phyloP scores from a whole-genome alignment of 345 rosid species.

The Litchi chinensis region DNA sequence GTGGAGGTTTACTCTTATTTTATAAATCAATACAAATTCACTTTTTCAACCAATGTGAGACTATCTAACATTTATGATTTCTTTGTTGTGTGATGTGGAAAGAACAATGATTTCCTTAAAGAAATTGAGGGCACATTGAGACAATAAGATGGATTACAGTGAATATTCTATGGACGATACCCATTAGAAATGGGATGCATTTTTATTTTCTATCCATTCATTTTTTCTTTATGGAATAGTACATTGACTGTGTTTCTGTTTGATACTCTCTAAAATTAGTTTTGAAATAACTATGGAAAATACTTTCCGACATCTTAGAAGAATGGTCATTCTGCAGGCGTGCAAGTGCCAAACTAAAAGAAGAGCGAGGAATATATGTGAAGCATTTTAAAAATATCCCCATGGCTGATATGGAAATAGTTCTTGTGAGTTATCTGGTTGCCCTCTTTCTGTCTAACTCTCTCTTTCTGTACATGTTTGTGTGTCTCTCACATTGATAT shows the following conservation, averaged over 20 bases:
- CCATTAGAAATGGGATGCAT: neutral
- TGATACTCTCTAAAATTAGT: slow-evolving; percentile 10
- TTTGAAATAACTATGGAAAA: neutral
- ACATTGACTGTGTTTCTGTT: neutral
- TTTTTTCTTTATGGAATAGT: neutral
- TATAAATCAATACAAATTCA: too few relatives aligned
- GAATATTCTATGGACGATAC: slow-evolving; percentile 7
- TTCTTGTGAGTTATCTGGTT: slow-evolving; percentile 71
- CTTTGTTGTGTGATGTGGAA: neutral
- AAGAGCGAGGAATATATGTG: slow-evolving; percentile 73
- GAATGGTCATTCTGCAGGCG: slow-evolving; percentile 49
- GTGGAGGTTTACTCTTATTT: too few relatives aligned
- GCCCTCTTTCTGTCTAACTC: neutral
- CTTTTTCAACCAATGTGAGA: too few relatives aligned
- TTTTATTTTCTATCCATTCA: neutral
- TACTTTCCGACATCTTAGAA: slow-evolving; percentile 12
- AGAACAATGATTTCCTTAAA: neutral
- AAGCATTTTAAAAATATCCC: slow-evolving; percentile 99
- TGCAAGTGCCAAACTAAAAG: slow-evolving; percentile 54
- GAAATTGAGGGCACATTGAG: neutral
- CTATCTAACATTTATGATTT: neutral
- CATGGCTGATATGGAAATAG: slow-evolving; percentile 99
- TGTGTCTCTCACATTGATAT: neutral
- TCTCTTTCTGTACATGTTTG: slow-evolving; percentile 10
- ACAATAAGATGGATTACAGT: neutral